These are phyloP conservation scores for Vigna trinervia DNA, from an alignment of 306 rosid genomes.

Conservation along the genomic window DNA sequence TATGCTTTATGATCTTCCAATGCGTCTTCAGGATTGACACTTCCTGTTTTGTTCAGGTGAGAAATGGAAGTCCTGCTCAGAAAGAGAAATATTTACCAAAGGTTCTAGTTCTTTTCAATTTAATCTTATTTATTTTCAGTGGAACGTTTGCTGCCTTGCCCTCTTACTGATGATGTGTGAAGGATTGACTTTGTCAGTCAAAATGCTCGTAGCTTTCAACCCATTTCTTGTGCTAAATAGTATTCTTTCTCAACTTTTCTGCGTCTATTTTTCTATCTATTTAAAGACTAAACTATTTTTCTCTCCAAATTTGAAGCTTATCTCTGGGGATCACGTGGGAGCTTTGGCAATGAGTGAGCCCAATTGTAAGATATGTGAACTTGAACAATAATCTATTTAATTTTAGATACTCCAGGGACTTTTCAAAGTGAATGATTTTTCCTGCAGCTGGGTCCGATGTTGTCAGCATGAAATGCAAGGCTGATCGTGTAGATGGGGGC, in stretches of 20 bases:
- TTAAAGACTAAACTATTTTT: constrained; percentile 38
- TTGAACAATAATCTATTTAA: constrained; percentile 30
- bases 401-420: constrained; percentile 37
- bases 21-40: constrained; percentile 21
- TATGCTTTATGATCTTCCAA: constrained; percentile 27
- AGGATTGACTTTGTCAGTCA: constrained; percentile 33
- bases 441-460: constrained; percentile 95
- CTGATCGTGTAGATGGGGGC: constrained; percentile 86
- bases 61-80: constrained; percentile 82
- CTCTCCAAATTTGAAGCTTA: constrained; percentile 63
- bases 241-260: constrained; percentile 19
- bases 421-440: constrained; percentile 27
- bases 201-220: constrained; percentile 12
- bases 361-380: constrained; percentile 65
- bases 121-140: constrained; percentile 30
- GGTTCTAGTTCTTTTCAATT: constrained; percentile 58
- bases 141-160: constrained; percentile 27
- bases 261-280: constrained; percentile 2
- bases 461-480: constrained; percentile 99
- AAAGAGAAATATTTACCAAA: constrained; percentile 86
- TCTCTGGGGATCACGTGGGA: constrained; percentile 95
- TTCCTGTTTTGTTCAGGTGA: constrained; percentile 63
- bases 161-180: constrained; percentile 31
- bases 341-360: constrained; percentile 99
- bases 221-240: constrained; percentile 10